Conservation (phyloP, 371 early-diverging fungal genomes). For the Mucor mucedo region DNA sequence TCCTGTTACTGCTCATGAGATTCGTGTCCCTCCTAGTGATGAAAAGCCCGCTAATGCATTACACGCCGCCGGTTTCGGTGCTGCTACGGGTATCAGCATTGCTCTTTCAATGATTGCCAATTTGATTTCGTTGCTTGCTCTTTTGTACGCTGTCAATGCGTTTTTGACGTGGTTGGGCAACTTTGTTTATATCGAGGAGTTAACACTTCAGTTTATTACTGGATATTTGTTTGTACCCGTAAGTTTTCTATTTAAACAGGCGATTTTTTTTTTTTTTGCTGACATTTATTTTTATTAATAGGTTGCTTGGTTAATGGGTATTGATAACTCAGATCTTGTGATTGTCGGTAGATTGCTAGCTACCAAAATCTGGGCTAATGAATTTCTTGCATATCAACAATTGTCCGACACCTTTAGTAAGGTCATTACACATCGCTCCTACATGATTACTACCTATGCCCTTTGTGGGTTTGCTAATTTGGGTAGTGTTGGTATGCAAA, state of each 20-base stretch:
- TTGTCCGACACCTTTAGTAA: conserved; percentile 42
- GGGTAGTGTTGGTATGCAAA: conserved; percentile 87
- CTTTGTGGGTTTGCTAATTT: conserved; percentile 92
- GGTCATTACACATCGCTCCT: conserved; percentile 49
- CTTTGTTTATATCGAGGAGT: conserved; percentile 65
- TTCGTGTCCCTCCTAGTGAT: conserved; percentile 60
- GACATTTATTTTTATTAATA: conserved; percentile 1
- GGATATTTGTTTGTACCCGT: conserved; percentile 79
- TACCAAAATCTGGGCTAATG: conserved; percentile 88
- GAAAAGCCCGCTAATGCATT: conserved; percentile 77
- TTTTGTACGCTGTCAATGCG: conserved; percentile 73
- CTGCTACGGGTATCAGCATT: conserved; percentile 83
- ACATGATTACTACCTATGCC: conserved; percentile 73
- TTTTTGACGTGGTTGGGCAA: conserved; percentile 75
- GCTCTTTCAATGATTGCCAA: conserved; percentile 77
- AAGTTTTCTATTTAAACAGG: conserved; percentile 20
- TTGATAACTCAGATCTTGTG: conserved; percentile 64
- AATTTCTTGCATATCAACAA: conserved; percentile 83
- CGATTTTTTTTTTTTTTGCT: not conserved
- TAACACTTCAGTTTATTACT: conserved; percentile 73
- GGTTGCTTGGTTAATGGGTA: conserved; percentile 86
- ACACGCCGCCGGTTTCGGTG: conserved; percentile 87
- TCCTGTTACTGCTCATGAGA: conserved; percentile 74
- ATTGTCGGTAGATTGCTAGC: conserved; percentile 79
- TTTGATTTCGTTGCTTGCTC: conserved; percentile 77